Percentiles rank a stretch among this genome's conserved stretches.
These are phyloP conservation scores for Ziziphus jujuba DNA, from an alignment of 306 rosid species.

Conservation along the genomic window DNA sequence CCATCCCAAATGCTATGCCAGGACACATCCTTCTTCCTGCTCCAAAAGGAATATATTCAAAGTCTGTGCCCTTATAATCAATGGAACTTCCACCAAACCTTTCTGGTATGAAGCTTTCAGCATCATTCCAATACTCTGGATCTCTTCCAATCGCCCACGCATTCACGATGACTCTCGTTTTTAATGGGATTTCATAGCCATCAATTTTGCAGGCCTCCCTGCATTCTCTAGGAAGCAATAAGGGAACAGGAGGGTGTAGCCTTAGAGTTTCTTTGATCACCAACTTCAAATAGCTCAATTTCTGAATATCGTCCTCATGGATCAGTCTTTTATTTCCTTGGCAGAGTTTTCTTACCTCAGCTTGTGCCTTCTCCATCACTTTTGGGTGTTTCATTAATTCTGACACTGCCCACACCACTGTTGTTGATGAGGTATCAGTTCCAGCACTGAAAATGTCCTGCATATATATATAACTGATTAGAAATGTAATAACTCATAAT, in stretches of 20 bases:
- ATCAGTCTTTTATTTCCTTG: not conserved
- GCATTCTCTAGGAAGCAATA: not conserved
- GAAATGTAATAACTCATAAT: too few relatives aligned
- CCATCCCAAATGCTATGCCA: not conserved
- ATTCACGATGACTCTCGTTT: not conserved
- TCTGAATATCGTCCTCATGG: not conserved
- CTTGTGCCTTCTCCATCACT: conserved; percentile 15
- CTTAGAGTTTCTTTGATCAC: conserved; percentile 13
- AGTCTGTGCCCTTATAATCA: not conserved
- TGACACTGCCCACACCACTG: not conserved
- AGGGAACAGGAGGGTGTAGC: conserved; percentile 7
- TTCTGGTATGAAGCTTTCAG: conserved; percentile 3
- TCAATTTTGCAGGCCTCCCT: conserved; percentile 1
- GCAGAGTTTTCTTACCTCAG: conserved; percentile 1
- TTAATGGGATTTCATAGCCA: not conserved
- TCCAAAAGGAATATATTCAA: conserved; percentile 3
- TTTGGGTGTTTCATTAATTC: conserved; percentile 8
- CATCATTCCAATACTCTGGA: not conserved
- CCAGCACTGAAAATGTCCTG: conserved; percentile 6
- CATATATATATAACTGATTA: not conserved
- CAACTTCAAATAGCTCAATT: not conserved
- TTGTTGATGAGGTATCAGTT: not conserved
- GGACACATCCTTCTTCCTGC: conserved; percentile 4
- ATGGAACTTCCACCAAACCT: not conserved
- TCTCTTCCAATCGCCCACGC: conserved; percentile 8